Evolutionary conservation across 331 rosid genomes (phyloP), one percentile per base, ranked within the genome.

Genomic region (Rhamnella rubrinervis): DNA sequence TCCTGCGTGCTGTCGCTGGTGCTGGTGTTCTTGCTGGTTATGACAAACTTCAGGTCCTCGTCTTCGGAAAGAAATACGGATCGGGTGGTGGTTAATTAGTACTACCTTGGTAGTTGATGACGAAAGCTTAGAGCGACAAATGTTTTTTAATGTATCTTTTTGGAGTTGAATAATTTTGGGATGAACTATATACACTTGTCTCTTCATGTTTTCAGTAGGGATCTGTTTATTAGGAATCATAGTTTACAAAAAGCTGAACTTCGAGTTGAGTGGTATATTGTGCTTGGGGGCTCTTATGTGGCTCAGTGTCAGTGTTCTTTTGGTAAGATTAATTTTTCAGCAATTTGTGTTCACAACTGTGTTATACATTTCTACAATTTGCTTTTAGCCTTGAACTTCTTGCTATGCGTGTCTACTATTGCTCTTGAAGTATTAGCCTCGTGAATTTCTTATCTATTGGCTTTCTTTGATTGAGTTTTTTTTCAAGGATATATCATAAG

Each of bases 1-100:
- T 90, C 35, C 66, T 92, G 47, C 96, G 96, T 80, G 93, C 96
- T 21, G 96, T 92, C 66, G 98, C 98, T 1, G 93, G 96, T 74
- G 98, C 96, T 59, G 96, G 98, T 75, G 96, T 88, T 75, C 91
- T 92, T 71, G 96, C 96, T 71, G 96, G 98, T 59, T 90, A 90
- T 50, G 96, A 90, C 82, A 92, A 90, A 87, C 82, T 92, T 58
- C 96, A 92, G 85, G 82, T 86, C 9, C 2, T 92, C 28, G 6
- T 92, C 61, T 72, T 92, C 0, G 98, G 98, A 70, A 89, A 92
- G 96, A 92, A 88, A 71, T 92, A 92, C 6, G 96, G 98, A 26
- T 90, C 98, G 11, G 96, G 96, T 11, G 86, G 92, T 1, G 89
- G 96, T 12, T 91, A 95, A 75, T 89, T 86, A 83, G 60, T 15